These are phyloP conservation scores for Fraxinus greggii DNA, from an alignment of 305 asterid species.

Conservation along the genomic window DNA sequence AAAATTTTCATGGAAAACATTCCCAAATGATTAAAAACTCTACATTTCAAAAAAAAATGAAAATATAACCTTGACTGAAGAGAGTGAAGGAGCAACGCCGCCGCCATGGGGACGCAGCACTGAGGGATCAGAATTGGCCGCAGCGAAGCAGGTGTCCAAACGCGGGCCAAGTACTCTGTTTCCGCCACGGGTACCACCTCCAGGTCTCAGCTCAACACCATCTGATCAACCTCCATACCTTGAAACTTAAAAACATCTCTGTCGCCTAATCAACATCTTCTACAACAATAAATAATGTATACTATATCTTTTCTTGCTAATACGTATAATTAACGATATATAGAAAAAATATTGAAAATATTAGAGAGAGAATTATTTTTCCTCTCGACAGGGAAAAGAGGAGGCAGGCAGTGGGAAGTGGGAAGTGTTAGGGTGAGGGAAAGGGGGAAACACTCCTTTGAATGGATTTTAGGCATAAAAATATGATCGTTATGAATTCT, in stretches of 20 bases:
- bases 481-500: too few relatives aligned
- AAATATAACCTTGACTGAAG: conserved; percentile 26
- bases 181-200: conserved; percentile 25
- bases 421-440: conserved; percentile 15
- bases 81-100: conserved; percentile 23
- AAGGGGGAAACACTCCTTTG: conserved; percentile 36
- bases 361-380: too few relatives aligned
- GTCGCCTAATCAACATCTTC: background rate
- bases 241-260: background rate
- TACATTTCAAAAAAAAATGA: background rate
- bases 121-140: conserved; percentile 32
- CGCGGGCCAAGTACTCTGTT: conserved; percentile 45
- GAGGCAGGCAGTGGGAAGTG: conserved; percentile 16
- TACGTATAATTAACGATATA: conserved; percentile 9
- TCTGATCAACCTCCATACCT: background rate
- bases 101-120: conserved; percentile 33
- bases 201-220: background rate
- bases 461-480: conserved; percentile 19
- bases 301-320: too few relatives aligned
- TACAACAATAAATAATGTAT: background rate
- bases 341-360: too few relatives aligned
- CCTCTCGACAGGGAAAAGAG: conserved; percentile 17
- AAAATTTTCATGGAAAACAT: background rate
- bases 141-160: conserved; percentile 27
- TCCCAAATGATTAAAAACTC: conserved; percentile 9